These are phyloP conservation scores for Rhizopogon roseolus DNA, from an alignment of 768 basidiomycete species.

Conservation along the genomic window DNA sequence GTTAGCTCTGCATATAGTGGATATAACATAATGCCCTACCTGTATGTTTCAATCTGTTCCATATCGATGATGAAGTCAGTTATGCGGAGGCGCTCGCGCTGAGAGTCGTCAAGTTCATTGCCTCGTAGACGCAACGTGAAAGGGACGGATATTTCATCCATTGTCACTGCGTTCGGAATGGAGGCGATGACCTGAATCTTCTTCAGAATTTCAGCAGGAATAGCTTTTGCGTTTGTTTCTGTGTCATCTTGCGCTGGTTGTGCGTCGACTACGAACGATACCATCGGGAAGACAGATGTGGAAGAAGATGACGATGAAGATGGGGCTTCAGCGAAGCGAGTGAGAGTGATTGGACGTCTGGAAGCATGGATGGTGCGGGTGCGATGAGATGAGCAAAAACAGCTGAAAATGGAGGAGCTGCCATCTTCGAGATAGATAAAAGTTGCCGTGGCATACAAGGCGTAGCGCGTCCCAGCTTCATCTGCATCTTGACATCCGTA, in stretches of 20 bases:
- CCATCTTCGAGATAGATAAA: slow-evolving; percentile 44
- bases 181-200: slow-evolving; percentile 63
- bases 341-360: slow-evolving; percentile 39
- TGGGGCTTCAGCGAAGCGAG: slow-evolving; percentile 48
- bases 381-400: slow-evolving; percentile 51
- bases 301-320: slow-evolving; percentile 23
- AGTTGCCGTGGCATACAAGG: slow-evolving; percentile 62
- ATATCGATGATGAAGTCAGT: slow-evolving; percentile 52
- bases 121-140: slow-evolving; percentile 59
- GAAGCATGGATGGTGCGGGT: slow-evolving; percentile 35
- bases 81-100: slow-evolving; percentile 54
- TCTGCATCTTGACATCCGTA: slow-evolving; percentile 40
- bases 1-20: slow-evolving; percentile 5
- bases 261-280: slow-evolving; percentile 43
- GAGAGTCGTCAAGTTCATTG: slow-evolving; percentile 39
- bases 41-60: slow-evolving; percentile 60
- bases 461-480: slow-evolving; percentile 57
- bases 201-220: slow-evolving; percentile 51
- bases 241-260: slow-evolving; percentile 16
- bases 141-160: slow-evolving; percentile 44
- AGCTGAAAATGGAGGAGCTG: slow-evolving; percentile 39
- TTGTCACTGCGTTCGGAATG: slow-evolving; percentile 49
- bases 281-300: slow-evolving; percentile 22
- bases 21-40: slow-evolving; percentile 36
- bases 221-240: slow-evolving; percentile 16